phyloP scores from a whole-genome alignment of 2,329 filamentous ascomycete genomes.

The Xylariaceae sp. region DNA sequence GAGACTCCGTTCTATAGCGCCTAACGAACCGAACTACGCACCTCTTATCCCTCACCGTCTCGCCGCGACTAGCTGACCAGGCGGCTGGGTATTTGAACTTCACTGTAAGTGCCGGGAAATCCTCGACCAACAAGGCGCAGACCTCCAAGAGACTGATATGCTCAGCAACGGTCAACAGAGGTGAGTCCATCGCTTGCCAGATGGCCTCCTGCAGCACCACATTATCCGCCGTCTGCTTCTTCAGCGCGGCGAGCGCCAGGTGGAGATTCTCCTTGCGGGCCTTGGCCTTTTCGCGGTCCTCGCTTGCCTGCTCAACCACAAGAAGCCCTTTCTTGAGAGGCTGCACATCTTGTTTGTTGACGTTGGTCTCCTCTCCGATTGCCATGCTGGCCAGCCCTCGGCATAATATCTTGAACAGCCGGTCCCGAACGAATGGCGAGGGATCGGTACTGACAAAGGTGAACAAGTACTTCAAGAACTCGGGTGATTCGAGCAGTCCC shows the following conservation, averaged over 20 bases:
- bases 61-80: constrained; percentile 35
- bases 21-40: constrained; percentile 24
- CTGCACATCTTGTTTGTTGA: constrained; percentile 22
- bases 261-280: constrained; percentile 44
- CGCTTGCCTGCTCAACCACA: constrained; percentile 43
- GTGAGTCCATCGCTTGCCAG: constrained; percentile 46
- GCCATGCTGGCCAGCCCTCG: constrained; percentile 58
- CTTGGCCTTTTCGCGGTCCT: constrained; percentile 41
- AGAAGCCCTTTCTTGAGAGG: constrained; percentile 38
- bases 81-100: constrained; percentile 42
- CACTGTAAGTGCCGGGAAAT: constrained; percentile 41
- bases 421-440: constrained; percentile 58
- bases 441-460: constrained; percentile 55
- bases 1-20: constrained; percentile 24
- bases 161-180: constrained; percentile 42
- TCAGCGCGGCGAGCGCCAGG: constrained; percentile 42
- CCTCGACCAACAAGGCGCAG: constrained; percentile 45
- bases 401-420: constrained; percentile 54
- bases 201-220: constrained; percentile 39
- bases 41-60: constrained; percentile 22
- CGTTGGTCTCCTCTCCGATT: constrained; percentile 50
- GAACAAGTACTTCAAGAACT: constrained; percentile 52
- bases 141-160: constrained; percentile 47
- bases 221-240: constrained; percentile 42
- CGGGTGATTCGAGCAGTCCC: constrained; percentile 51